phyloP scores from a whole-genome alignment of 2,329 filamentous ascomycete genomes.

The Fusarium pilosicola region DNA sequence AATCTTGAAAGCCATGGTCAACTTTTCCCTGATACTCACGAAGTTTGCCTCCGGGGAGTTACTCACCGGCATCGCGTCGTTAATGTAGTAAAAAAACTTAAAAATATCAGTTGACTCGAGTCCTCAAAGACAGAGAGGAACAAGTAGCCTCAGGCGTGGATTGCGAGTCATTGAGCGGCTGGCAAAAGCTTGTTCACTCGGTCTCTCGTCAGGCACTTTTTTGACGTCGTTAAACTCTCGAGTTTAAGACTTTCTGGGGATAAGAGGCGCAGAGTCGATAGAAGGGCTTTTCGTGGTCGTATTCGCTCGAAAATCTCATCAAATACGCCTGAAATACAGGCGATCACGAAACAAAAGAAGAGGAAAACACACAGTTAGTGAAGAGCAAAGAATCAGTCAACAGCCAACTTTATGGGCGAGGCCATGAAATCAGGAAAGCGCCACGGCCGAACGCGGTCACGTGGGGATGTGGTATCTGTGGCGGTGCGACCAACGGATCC shows the following conservation, averaged over 20 bases:
- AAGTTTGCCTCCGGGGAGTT: conserved; percentile 3
- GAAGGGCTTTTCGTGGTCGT: conserved; percentile 30
- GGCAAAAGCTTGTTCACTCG: conserved; percentile 21
- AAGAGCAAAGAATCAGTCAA: conserved; percentile 41
- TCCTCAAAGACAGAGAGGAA: conserved; percentile 36
- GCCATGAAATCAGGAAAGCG: conserved; percentile 41
- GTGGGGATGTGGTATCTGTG: not conserved
- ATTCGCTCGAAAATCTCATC: conserved; percentile 37
- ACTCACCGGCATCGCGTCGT: conserved; percentile 48
- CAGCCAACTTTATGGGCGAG: conserved; percentile 42
- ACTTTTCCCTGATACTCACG: conserved; percentile 23
- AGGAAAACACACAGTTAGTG: conserved; percentile 35
- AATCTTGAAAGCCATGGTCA: conserved; percentile 45
- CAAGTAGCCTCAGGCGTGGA: conserved; percentile 34
- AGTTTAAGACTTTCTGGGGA: conserved; percentile 24
- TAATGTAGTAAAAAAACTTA: conserved; percentile 16
- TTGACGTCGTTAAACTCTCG: conserved; percentile 28
- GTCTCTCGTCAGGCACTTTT: conserved; percentile 37
- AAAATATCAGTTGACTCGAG: conserved; percentile 10
- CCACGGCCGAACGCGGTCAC: conserved; percentile 31
- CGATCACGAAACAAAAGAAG: conserved; percentile 39
- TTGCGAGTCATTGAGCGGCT: conserved; percentile 45
- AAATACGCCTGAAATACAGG: conserved; percentile 31
- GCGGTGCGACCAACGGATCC: conserved; percentile 29
- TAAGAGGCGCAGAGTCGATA: conserved; percentile 40